phyloP scores from a whole-genome alignment of 768 basidiomycete species.

The Hygrocybe punicea region DNA sequence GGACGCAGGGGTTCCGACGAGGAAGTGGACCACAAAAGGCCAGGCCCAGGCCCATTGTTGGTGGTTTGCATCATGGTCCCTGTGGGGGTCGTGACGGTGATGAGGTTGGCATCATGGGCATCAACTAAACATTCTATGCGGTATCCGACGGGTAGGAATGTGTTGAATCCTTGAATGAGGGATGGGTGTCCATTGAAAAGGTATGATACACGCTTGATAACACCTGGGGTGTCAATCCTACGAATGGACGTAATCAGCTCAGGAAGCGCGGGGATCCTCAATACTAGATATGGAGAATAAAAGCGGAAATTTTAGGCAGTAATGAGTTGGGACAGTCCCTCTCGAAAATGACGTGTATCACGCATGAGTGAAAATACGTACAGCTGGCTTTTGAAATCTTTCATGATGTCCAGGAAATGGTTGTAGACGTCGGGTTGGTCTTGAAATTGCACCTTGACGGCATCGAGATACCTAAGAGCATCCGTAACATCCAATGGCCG shows the following conservation, averaged over 20 bases:
- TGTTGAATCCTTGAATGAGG: slow-evolving; percentile 98
- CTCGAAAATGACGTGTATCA: background rate
- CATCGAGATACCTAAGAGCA: slow-evolving; percentile 87
- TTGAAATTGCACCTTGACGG: slow-evolving; percentile 86
- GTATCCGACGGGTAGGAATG: slow-evolving; percentile 92
- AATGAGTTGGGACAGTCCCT: background rate
- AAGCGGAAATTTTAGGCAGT: background rate
- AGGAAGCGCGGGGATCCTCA: background rate
- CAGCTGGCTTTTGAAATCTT: slow-evolving; percentile 96
- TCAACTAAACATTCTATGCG: slow-evolving; percentile 80
- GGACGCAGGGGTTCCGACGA: background rate
- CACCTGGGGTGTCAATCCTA: slow-evolving; percentile 96
- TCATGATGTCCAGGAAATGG: slow-evolving; percentile 94
- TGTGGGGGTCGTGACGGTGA: slow-evolving; percentile 75
- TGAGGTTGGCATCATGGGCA: slow-evolving; percentile 57
- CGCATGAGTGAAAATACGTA: slow-evolving; percentile 37
- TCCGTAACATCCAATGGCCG: slow-evolving; percentile 93
- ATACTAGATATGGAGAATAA: background rate
- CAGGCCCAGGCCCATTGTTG: slow-evolving; percentile 40
- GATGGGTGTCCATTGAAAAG: slow-evolving; percentile 87
- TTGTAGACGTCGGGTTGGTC: slow-evolving; percentile 96
- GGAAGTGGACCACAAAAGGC: slow-evolving; percentile 39
- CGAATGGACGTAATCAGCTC: background rate
- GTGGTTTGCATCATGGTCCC: slow-evolving; percentile 62
- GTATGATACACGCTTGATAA: slow-evolving; percentile 91